Evolutionary conservation across 768 basidiomycete species (phyloP).

Genomic region (Chalciporus pseudorubinellus): DNA sequence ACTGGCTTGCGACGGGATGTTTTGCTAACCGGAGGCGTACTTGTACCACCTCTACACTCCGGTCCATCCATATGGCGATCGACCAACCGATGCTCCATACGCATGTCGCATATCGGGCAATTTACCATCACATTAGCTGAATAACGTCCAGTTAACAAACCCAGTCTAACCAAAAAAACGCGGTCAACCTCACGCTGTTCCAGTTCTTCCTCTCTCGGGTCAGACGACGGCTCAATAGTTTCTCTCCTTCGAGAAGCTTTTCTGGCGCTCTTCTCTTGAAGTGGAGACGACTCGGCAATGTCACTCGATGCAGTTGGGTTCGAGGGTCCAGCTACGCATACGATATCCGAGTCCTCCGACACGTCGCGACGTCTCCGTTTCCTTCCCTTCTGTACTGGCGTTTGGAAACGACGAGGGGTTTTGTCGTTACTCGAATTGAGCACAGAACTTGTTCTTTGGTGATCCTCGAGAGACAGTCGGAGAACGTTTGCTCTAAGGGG

Average conservation of each 20-base stretch:
- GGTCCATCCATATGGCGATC: slow-evolving; percentile 65
- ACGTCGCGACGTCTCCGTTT: slow-evolving; percentile 36
- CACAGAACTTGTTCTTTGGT: slow-evolving; percentile 11
- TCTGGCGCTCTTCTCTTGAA: slow-evolving; percentile 19
- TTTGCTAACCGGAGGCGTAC: not conserved
- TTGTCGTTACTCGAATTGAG: slow-evolving; percentile 1
- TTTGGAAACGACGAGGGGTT: slow-evolving; percentile 19
- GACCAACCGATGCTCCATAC: slow-evolving; percentile 46
- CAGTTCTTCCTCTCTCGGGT: slow-evolving; percentile 32
- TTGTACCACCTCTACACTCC: slow-evolving; percentile 33
- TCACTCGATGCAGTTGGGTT: slow-evolving; percentile 25
- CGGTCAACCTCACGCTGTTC: slow-evolving; percentile 15
- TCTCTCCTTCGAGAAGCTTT: slow-evolving; percentile 13
- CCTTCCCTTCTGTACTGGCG: slow-evolving; percentile 23
- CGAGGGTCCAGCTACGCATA: slow-evolving; percentile 32
- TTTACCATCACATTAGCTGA: slow-evolving; percentile 39
- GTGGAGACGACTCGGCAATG: slow-evolving; percentile 20
- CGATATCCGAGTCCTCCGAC: slow-evolving; percentile 25
- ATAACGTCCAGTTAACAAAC: slow-evolving; percentile 4
- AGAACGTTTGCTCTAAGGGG: slow-evolving; percentile 43
- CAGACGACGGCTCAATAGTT: slow-evolving; percentile 29
- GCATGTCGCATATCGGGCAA: slow-evolving; percentile 62
- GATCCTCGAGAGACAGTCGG: slow-evolving; percentile 37
- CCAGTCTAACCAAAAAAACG: not conserved
- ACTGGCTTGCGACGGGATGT: slow-evolving; percentile 19